phyloP scores from a whole-genome alignment of 768 basidiomycete genomes.

The Tylopilus cervinicoccineus region DNA sequence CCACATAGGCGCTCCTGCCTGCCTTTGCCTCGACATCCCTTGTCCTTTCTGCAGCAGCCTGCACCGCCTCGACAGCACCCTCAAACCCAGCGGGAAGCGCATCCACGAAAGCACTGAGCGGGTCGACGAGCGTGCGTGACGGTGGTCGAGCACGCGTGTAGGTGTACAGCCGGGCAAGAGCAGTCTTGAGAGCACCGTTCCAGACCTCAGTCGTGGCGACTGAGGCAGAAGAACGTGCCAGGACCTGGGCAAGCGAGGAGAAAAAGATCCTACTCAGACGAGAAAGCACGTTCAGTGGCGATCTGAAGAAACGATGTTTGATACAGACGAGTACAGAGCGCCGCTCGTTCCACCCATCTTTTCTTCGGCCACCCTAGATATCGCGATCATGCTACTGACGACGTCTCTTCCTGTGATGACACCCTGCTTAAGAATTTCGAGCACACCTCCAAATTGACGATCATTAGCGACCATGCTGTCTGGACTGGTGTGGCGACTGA shows the following conservation, averaged over 20 bases:
- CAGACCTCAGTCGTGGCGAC: conserved; percentile 48
- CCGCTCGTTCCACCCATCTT: conserved; percentile 92
- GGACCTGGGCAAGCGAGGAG: conserved; percentile 75
- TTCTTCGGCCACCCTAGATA: conserved; percentile 75
- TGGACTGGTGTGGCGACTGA: conserved; percentile 21
- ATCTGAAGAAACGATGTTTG: background rate
- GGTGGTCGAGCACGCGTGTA: conserved; percentile 90
- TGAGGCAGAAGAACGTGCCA: conserved; percentile 39
- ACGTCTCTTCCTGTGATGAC: conserved; percentile 61
- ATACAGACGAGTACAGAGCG: conserved; percentile 80
- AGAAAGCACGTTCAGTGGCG: background rate
- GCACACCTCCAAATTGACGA: conserved; percentile 43
- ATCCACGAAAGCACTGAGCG: conserved; percentile 71
- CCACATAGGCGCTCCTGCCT: conserved; percentile 86
- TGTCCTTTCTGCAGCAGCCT: conserved; percentile 68
- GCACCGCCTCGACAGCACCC: conserved; percentile 56
- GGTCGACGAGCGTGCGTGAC: conserved; percentile 91
- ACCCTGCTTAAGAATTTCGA: conserved; percentile 52
- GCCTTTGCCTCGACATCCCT: conserved; percentile 77
- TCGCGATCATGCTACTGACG: conserved; percentile 56
- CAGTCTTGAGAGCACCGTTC: conserved; percentile 52
- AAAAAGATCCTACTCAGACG: conserved; percentile 73
- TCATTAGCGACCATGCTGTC: background rate
- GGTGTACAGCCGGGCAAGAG: conserved; percentile 62
- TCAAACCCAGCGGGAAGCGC: conserved; percentile 35